Evolutionary conservation across 352 stramenopile genomes (phyloP).

Genomic region (Globisporangium irregulare): DNA sequence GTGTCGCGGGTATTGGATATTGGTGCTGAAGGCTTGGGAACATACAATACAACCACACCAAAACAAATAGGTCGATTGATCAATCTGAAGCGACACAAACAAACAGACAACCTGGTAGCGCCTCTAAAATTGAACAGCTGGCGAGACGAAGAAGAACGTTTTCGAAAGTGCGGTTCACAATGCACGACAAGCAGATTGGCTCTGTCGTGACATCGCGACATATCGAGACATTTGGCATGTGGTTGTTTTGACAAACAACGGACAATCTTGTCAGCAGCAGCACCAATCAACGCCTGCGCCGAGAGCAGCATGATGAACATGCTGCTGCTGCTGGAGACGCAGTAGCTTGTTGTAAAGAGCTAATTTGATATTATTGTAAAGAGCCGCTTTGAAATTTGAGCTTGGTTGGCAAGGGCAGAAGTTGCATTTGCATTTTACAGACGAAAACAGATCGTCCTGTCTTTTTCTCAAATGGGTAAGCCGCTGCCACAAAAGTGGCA

Average conservation of each 20-base stretch:
- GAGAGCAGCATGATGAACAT: background rate
- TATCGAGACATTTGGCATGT: background rate
- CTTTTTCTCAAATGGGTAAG: slow-evolving; percentile 3
- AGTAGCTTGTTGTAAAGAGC: background rate
- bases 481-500: background rate
- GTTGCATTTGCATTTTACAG: background rate
- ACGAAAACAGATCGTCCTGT: slow-evolving; percentile 2
- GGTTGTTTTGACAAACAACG: background rate
- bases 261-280: background rate
- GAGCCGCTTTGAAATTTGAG: no score
- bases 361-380: no score
- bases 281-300: background rate
- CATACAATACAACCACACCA: background rate
- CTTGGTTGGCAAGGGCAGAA: background rate
- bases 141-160: background rate
- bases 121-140: slow-evolving; percentile 7
- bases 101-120: background rate
- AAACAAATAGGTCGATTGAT: background rate
- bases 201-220: background rate
- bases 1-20: background rate
- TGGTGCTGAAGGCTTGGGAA: background rate
- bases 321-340: background rate
- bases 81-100: background rate
- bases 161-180: background rate
- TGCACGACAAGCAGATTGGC: background rate